A percentile compares a stretch with the other conserved stretches of the same genome.
Evolutionary conservation across 148 eudicot genomes (phyloP).

Genomic region (Camellia sinensis): DNA sequence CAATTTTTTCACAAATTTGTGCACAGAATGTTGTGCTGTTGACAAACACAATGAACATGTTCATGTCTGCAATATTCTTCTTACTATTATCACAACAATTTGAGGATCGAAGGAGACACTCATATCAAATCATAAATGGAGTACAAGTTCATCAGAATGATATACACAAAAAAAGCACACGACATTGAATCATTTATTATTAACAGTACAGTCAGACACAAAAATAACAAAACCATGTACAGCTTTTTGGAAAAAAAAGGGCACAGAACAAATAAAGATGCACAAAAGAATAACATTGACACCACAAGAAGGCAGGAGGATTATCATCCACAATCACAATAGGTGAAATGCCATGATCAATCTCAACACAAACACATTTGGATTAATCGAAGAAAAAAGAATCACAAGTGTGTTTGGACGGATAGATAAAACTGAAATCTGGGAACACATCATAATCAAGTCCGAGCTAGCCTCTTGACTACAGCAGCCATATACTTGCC

Average conservation of each 20-base stretch:
- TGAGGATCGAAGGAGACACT: too few species aligned
- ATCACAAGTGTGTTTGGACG: background rate
- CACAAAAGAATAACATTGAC: background rate
- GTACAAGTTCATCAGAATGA: background rate
- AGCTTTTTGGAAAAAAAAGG: background rate
- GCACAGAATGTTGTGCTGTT: too few species aligned
- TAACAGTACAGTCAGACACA: background rate
- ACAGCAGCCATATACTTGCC: slow-evolving; percentile 88
- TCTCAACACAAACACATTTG: background rate
- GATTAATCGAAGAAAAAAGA: background rate
- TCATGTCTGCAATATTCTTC: too few species aligned
- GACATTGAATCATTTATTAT: background rate
- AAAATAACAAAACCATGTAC: slow-evolving; percentile 14
- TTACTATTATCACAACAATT: too few species aligned
- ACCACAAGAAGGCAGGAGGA: background rate
- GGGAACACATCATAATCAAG: slow-evolving; percentile 22
- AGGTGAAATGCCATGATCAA: too few species aligned
- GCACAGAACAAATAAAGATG: background rate
- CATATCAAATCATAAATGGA: too few species aligned
- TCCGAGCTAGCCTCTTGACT: slow-evolving; percentile 56
- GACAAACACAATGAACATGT: too few species aligned
- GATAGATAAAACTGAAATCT: background rate
- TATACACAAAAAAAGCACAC: background rate
- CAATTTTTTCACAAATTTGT: too few species aligned
- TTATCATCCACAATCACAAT: background rate